Evolutionary conservation across 805 yeast genomes (phyloP).

Genomic region (Kockiozyma suomiensis): DNA sequence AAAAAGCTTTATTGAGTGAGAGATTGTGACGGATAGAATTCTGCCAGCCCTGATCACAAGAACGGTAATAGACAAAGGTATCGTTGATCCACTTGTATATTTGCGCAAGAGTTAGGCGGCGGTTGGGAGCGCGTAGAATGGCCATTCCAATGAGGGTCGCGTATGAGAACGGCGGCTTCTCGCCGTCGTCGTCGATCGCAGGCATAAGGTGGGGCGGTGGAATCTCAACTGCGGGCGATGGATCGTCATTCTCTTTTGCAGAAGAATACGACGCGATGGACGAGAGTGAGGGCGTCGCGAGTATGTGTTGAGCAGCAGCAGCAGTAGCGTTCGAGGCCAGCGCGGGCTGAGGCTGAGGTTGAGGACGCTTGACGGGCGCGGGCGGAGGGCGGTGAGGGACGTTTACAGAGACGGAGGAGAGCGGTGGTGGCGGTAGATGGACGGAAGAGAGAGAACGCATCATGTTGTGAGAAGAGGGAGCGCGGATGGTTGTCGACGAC

Average conservation of each 20-base stretch:
- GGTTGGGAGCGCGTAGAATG: conserved; percentile 72
- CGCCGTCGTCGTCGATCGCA: conserved; percentile 53
- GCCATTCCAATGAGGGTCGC: conserved; percentile 95
- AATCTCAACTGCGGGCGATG: conserved; percentile 31
- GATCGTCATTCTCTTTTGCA: conserved; percentile 4
- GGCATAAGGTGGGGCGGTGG: conserved; percentile 50
- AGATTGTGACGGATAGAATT: conserved; percentile 94
- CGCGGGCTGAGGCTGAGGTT: conserved; percentile 1
- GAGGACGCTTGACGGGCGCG: conserved; percentile 12
- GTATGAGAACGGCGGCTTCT: conserved; percentile 91
- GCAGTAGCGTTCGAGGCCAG: conserved; percentile 15
- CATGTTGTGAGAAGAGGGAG: conserved; percentile 26
- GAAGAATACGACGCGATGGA: conserved; percentile 9
- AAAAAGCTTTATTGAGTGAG: conserved; percentile 88
- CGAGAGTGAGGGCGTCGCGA: conserved; percentile 18
- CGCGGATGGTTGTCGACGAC: conserved; percentile 16
- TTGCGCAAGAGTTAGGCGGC: conserved; percentile 75
- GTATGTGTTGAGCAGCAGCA: conserved; percentile 29
- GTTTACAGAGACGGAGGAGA: conserved; percentile 26
- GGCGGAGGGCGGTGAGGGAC: conserved; percentile 10
- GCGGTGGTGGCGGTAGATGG: conserved; percentile 35
- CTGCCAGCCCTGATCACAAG: conserved; percentile 94
- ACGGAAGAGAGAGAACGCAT: conserved; percentile 34
- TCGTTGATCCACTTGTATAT: conserved; percentile 91
- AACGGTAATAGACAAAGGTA: conserved; percentile 79